A percentile compares a stretch with the other conserved stretches of the same genome.
Evolutionary conservation across 208 protist genomes (phyloP).

Genomic region (Willaertia magna): DNA sequence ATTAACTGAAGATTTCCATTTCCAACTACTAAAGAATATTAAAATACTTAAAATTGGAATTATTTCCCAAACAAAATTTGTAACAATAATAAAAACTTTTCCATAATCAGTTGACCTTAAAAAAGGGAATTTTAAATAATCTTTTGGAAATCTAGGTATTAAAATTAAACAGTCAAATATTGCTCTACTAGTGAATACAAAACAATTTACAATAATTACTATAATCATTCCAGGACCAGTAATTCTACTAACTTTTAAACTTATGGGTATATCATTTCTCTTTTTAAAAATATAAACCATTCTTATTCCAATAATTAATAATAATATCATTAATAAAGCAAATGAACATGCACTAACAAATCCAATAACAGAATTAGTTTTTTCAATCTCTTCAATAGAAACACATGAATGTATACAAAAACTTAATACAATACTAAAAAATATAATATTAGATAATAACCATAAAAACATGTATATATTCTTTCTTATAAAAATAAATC

Average conservation of each 20-base stretch:
- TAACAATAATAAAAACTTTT: not conserved
- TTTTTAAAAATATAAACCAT: not conserved
- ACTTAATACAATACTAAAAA: not conserved
- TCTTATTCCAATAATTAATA: not conserved
- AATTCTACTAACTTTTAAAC: not conserved
- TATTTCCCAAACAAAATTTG: not conserved
- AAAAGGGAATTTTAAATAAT: not conserved
- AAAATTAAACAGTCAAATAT: not conserved
- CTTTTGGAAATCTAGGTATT: not conserved
- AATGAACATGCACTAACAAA: not conserved
- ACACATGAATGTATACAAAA: not conserved
- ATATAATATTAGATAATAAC: not conserved
- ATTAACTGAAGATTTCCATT: too few species aligned
- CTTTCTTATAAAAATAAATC: not conserved
- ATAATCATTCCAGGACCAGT: not conserved
- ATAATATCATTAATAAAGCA: not conserved
- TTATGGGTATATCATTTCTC: not conserved
- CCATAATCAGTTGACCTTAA: not conserved
- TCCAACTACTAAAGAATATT: not conserved
- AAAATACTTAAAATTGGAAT: not conserved
- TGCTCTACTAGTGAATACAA: not conserved
- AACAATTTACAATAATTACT: not conserved
- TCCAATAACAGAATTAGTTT: not conserved
- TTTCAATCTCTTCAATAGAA: not conserved
- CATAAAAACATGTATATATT: not conserved